Base-by-base conservation (phyloP, 768 basidiomycete genomes). In the Boletus rufocinnamomeus region DNA sequence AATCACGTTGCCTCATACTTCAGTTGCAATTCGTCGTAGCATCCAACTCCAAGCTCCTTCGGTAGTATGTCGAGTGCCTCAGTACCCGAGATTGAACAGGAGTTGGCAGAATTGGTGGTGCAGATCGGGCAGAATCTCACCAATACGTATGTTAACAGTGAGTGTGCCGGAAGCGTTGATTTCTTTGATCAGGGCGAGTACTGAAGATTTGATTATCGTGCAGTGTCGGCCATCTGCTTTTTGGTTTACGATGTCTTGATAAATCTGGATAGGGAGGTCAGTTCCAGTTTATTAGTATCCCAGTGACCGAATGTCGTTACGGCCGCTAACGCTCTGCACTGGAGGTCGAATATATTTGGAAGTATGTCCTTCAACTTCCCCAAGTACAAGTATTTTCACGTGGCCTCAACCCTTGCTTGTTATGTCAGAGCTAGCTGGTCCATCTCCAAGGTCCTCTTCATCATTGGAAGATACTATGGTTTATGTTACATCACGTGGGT, bases 381-480 rank as follows among this genome's bases (percentile, higher is more conserved):
- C 17, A 3, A 23, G 28, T 25, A n/a, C 13, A 43, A 2, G 2
- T 10, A 3, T 6, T 16, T 21, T 6, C 1, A 43, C 8, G 11
- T 11, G 9, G 28, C 14, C 2, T 37, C 6, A 7, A 45, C 41
- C 30, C 32, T 28, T 44, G 10, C 25, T 34, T 44, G 34, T 35
- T 9, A 14, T 25, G 23, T 10, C 16, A 58, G 57, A 7, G 30
- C 46, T 19, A 54, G n/a, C 25, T 58, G 52, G 52, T 14, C 52
- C 11, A 19, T n/a, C 5, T 25, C 52, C 17, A 58, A 54, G 16
- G 38, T 34, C 19, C 40, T 58, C 23, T 58, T 55, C 46, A 25
- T 58, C 23, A 10, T 58, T n/a, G 57, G 28, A n/a, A 54, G 57
- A 48, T 58, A 55, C 9, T 58, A 58, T 43, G 38, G 57, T 19